These are phyloP conservation scores for Crotalaria pallida DNA, from an alignment of 306 rosid species.

Conservation along the genomic window DNA sequence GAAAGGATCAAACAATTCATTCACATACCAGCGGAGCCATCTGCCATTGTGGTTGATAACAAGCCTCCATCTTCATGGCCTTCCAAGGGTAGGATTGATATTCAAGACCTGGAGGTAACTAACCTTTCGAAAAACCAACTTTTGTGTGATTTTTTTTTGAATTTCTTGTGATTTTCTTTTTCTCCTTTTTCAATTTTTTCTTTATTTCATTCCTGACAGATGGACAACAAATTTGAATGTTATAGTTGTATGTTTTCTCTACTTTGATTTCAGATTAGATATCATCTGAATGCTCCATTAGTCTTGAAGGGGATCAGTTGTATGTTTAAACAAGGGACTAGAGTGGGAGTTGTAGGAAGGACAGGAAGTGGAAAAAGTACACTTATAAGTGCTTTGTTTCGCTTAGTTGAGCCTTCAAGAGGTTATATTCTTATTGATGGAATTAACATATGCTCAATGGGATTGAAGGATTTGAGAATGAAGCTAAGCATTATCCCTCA, in stretches of 20 bases:
- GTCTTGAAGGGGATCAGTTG: constrained; percentile 74
- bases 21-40: constrained; percentile 60
- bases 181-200: neutral
- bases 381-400: constrained; percentile 74
- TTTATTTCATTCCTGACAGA: neutral
- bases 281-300: constrained; percentile 57
- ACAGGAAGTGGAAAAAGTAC: constrained; percentile 87
- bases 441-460: constrained; percentile 59
- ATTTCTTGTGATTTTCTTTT: neutral
- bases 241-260: neutral
- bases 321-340: constrained; percentile 54
- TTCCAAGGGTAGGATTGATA: constrained; percentile 59
- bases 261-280: constrained; percentile 45
- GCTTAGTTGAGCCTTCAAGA: constrained; percentile 63
- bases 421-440: constrained; percentile 59
- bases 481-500: constrained; percentile 81
- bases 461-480: constrained; percentile 67
- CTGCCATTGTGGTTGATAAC: constrained; percentile 43
- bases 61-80: constrained; percentile 80
- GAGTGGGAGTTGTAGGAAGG: constrained; percentile 84
- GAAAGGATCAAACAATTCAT: constrained; percentile 86
- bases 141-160: neutral
- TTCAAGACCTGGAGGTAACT: constrained; percentile 50
- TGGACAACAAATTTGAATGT: neutral
- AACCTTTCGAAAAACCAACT: neutral